phyloP scores from a whole-genome alignment of 1,139 yeast genomes.

The Dujonia santamariae region DNA sequence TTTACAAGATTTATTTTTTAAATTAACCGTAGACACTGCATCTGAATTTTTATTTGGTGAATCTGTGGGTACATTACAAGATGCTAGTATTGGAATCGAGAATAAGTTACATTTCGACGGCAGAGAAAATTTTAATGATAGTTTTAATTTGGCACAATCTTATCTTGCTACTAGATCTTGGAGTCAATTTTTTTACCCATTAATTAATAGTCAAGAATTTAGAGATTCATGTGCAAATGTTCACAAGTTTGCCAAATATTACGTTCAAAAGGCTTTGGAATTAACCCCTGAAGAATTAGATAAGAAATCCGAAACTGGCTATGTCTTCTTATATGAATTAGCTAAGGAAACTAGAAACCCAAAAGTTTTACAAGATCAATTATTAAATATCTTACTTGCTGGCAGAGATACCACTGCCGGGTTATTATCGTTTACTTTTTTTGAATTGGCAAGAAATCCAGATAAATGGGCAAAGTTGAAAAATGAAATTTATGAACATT shows the following conservation, averaged over 20 bases:
- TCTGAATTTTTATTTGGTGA: slow-evolving; percentile 42
- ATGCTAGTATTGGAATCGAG: slow-evolving; percentile 25
- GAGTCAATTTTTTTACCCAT: slow-evolving; percentile 24
- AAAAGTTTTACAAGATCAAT: slow-evolving; percentile 39
- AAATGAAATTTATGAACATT: slow-evolving; percentile 27
- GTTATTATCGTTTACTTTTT: slow-evolving; percentile 38
- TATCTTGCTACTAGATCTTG: slow-evolving; percentile 29
- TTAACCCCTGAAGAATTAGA: slow-evolving; percentile 33
- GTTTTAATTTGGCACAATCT: slow-evolving; percentile 30
- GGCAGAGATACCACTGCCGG: slow-evolving; percentile 51
- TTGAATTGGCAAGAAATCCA: slow-evolving; percentile 42
- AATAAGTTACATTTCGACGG: slow-evolving; percentile 19
- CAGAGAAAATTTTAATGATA: slow-evolving; percentile 18
- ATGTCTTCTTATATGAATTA: slow-evolving; percentile 43
- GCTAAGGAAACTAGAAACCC: slow-evolving; percentile 45
- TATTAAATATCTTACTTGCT: slow-evolving; percentile 43
- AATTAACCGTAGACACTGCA: slow-evolving; percentile 39
- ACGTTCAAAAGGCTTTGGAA: slow-evolving; percentile 30
- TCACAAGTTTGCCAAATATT: slow-evolving; percentile 33
- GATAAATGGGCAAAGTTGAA: slow-evolving; percentile 32
- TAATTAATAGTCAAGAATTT: slow-evolving; percentile 30
- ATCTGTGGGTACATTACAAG: slow-evolving; percentile 29
- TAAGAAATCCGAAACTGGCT: slow-evolving; percentile 32
- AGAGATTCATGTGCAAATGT: slow-evolving; percentile 24
- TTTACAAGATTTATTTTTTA: slow-evolving; percentile 36